These are phyloP conservation scores for Naganishia friedmannii DNA, from an alignment of 768 basidiomycete genomes.

Conservation along the genomic window DNA sequence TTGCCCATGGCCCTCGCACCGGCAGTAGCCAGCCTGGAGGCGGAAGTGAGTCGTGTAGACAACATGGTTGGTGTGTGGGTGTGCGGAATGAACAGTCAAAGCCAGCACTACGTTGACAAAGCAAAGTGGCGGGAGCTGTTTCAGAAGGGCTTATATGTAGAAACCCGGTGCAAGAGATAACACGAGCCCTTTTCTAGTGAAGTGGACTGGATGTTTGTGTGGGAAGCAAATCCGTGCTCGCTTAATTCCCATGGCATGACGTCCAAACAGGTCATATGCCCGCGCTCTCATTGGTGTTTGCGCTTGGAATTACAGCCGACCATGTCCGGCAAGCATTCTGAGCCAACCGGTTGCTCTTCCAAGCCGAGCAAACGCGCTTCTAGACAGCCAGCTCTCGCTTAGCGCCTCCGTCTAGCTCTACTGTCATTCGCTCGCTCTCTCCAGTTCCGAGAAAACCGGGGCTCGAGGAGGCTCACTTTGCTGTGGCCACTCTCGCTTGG, in stretches of 20 bases:
- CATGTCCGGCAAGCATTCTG: slow-evolving; percentile 4
- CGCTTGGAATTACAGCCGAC: slow-evolving; percentile 20
- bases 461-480: no score
- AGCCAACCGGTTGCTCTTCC: not conserved
- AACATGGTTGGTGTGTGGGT: slow-evolving; percentile 27
- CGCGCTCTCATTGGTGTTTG: slow-evolving; percentile 22
- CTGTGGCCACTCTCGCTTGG: no score
- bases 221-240: slow-evolving; percentile 15
- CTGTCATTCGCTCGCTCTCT: slow-evolving; percentile 6
- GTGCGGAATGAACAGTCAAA: slow-evolving; percentile 14
- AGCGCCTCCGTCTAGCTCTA: slow-evolving; percentile 15
- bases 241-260: slow-evolving; percentile 4
- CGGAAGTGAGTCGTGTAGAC: slow-evolving; percentile 27
- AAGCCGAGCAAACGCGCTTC: slow-evolving; percentile 3
- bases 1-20: slow-evolving; percentile 19
- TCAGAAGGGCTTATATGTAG: slow-evolving; percentile 1
- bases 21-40: slow-evolving; percentile 26
- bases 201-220: slow-evolving; percentile 12
- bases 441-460: slow-evolving; percentile 5
- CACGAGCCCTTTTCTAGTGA: slow-evolving; percentile 15
- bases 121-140: not conserved
- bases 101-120: slow-evolving; percentile 3
- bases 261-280: not conserved
- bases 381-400: not conserved
- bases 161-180: not conserved